Conservation (phyloP, 2,329 filamentous ascomycete species). For the Fusarium cyanostomum region DNA sequence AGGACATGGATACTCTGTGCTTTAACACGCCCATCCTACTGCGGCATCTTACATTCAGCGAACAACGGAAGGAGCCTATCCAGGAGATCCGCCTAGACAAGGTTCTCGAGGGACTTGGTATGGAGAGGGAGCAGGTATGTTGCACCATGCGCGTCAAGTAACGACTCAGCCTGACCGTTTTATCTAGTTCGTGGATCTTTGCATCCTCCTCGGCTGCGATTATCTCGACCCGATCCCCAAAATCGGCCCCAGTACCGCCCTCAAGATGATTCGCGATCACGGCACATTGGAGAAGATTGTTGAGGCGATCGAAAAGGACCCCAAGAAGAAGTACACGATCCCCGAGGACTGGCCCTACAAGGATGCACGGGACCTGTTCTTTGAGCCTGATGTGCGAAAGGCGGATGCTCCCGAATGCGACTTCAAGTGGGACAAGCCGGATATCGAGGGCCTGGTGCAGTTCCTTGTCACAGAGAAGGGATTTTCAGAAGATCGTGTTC, state of each 20-base stretch:
- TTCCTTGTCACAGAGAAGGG: slow-evolving; percentile 95
- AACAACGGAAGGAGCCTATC: slow-evolving; percentile 97
- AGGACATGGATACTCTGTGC: slow-evolving; percentile 99
- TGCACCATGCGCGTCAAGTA: neutral
- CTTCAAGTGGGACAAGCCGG: slow-evolving; percentile 97
- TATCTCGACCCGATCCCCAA: slow-evolving; percentile 98
- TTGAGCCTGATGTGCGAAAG: slow-evolving; percentile 85
- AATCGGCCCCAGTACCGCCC: slow-evolving; percentile 87
- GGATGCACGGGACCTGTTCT: slow-evolving; percentile 91
- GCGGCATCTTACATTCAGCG: slow-evolving; percentile 93
- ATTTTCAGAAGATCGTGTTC: slow-evolving; percentile 94
- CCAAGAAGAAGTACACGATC: slow-evolving; percentile 81
- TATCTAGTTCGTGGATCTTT: slow-evolving; percentile 90
- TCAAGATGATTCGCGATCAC: slow-evolving; percentile 94
- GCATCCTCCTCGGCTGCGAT: slow-evolving; percentile 96
- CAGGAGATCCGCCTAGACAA: slow-evolving; percentile 92
- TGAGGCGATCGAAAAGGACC: slow-evolving; percentile 78
- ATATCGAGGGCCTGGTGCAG: slow-evolving; percentile 87
- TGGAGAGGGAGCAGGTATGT: slow-evolving; percentile 84
- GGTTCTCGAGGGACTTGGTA: slow-evolving; percentile 84
- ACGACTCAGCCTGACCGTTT: slow-evolving; percentile 12
- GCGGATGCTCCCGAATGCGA: slow-evolving; percentile 90
- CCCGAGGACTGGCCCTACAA: slow-evolving; percentile 98
- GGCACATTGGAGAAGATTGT: slow-evolving; percentile 88
- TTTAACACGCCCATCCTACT: slow-evolving; percentile 93